Evolutionary conservation across 805 yeast genomes (phyloP).

Genomic region (Candida maris): DNA sequence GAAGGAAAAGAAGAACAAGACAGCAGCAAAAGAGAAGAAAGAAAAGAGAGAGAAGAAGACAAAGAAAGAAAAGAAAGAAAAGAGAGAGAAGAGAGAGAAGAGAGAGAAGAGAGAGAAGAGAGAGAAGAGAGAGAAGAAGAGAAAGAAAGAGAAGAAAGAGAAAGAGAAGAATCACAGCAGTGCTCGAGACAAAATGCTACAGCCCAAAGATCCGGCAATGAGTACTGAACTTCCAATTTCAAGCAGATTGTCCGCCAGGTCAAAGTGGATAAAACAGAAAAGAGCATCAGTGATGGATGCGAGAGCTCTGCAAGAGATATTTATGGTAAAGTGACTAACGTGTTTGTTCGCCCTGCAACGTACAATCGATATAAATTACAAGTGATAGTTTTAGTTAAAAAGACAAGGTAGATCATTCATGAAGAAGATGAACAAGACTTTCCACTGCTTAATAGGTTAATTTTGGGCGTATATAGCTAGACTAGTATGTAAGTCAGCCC

Average conservation of each 20-base stretch:
- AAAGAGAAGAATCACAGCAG: conserved; percentile 26
- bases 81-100: conserved; percentile 28
- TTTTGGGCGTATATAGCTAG: conserved; percentile 1
- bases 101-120: conserved; percentile 27
- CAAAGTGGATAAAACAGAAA: conserved; percentile 85
- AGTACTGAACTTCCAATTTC: conserved; percentile 28
- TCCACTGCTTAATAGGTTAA: too few relatives aligned
- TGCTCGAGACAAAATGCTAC: conserved; percentile 41
- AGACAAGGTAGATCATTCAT: too few relatives aligned
- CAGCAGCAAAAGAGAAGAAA: conserved; percentile 25
- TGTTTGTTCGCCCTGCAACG: conserved; percentile 42
- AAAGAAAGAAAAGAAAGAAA: conserved; percentile 28
- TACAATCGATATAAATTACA: too few relatives aligned
- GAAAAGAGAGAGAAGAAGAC: conserved; percentile 18
- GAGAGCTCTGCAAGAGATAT: conserved; percentile 85
- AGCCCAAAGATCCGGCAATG: conserved; percentile 33
- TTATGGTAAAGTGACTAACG: conserved; percentile 58
- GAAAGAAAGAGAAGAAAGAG: conserved; percentile 22
- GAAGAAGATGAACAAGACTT: too few relatives aligned
- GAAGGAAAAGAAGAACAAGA: conserved; percentile 29
- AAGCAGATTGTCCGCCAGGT: conserved; percentile 70
- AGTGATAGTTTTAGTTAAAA: too few relatives aligned
- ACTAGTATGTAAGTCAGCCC: conserved; percentile 39
- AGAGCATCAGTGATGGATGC: conserved; percentile 89
- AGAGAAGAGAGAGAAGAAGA: conserved; percentile 22